phyloP scores from a whole-genome alignment of 129 eudicot species.

The Kitagawia praeruptora region DNA sequence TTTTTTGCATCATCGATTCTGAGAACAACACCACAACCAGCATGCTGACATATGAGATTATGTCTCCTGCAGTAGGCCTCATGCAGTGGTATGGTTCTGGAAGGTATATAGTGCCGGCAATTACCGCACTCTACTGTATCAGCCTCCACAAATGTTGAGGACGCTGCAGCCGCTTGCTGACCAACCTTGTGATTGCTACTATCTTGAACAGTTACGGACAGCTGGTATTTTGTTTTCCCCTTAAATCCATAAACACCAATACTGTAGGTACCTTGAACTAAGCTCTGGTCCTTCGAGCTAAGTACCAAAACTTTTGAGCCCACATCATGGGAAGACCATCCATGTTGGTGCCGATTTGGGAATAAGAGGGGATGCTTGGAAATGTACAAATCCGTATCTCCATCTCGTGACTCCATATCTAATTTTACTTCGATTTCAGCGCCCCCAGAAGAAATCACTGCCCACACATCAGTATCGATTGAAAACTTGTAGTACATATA shows the following conservation, averaged over 20 bases:
- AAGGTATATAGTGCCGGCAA: constrained; percentile 75
- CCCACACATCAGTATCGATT: constrained; percentile 47
- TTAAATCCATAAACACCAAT: constrained; percentile 84
- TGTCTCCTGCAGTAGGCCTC: constrained; percentile 87
- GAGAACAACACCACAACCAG: constrained; percentile 76
- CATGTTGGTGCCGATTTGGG: constrained; percentile 81
- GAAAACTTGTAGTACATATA: constrained; percentile 75
- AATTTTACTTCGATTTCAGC: constrained; percentile 52
- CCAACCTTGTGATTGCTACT: constrained; percentile 31
- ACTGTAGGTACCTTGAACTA: constrained; percentile 57
- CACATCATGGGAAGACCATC: constrained; percentile 89
- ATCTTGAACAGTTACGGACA: constrained; percentile 39
- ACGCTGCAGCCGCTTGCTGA: constrained; percentile 51
- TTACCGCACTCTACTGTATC: constrained; percentile 78
- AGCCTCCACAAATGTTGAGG: constrained; percentile 26
- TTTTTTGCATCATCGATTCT: constrained; percentile 71
- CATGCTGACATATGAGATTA: constrained; percentile 64
- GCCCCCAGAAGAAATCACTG: constrained; percentile 33
- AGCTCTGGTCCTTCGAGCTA: constrained; percentile 53
- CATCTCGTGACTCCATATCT: constrained; percentile 52
- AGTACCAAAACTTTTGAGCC: constrained; percentile 73
- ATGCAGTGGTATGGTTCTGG: constrained; percentile 74
- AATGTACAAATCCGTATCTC: constrained; percentile 77
- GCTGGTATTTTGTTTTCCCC: constrained; percentile 53
- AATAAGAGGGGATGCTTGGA: constrained; percentile 76